Conservation (phyloP, 257 asterid species). For the Solanum pinnatisectum region DNA sequence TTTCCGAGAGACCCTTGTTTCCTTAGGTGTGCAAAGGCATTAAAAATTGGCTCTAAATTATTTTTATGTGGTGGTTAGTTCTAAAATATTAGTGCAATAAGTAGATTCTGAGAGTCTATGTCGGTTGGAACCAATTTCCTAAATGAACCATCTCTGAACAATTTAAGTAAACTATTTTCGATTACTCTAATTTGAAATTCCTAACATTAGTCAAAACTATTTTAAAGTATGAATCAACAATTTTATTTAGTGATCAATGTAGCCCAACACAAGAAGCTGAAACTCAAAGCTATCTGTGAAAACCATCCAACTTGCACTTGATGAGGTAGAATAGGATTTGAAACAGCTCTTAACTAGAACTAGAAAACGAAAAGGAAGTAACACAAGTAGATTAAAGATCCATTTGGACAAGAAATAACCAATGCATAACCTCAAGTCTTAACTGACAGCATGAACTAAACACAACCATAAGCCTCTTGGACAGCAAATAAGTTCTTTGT, state of each 20-base stretch:
- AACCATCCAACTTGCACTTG: not conserved
- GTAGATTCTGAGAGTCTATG: not conserved
- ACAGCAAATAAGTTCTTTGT: not conserved
- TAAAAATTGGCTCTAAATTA: not conserved
- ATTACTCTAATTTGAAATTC: not conserved
- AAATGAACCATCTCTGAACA: not conserved
- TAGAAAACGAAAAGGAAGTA: not conserved
- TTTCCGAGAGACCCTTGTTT: not conserved
- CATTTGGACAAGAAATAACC: not conserved
- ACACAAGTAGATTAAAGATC: not conserved
- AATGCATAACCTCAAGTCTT: not conserved
- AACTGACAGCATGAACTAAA: not conserved
- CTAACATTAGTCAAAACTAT: not conserved
- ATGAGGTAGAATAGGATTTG: not conserved
- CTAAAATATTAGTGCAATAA: not conserved
- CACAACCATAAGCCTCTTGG: not conserved
- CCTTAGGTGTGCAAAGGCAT: not conserved
- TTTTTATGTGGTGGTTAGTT: not conserved
- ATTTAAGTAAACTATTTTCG: not conserved
- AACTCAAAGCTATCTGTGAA: not conserved
- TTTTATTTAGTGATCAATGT: not conserved
- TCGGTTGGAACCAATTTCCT: not conserved
- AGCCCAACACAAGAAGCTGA: not conserved
- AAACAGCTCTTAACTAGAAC: not conserved
- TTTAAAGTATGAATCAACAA: not conserved